Base-by-base conservation (phyloP, 306 rosid genomes). In the Begonia peltatifolia region DNA sequence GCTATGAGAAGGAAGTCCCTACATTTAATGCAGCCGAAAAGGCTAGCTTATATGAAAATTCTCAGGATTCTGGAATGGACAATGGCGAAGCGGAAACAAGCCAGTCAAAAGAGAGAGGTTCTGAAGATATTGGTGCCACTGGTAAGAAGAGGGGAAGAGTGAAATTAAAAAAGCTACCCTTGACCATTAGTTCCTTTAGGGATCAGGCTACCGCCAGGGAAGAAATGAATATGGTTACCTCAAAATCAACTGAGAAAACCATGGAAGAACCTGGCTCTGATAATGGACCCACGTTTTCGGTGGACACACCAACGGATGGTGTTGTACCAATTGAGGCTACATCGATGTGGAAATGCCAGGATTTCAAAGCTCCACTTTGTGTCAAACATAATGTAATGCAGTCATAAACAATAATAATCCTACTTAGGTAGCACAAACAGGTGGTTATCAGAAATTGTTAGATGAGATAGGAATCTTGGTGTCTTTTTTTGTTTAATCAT, bases 61-160 rank as follows among this genome's bases (percentile, higher is more conserved):
- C 69, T 59, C 63, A 68, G 55, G 75, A 53, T 60, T 61, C 66
- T 52, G 78, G 73, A 59, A 66, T 68, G 59, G 74, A 67, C 47
- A 66, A 74, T 53, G 74, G 62, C 42, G 94, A 80, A 76, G 84
- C 79, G 42, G 97, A 78, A 68, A 79, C 84, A 14, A 77, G 84
- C 73, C 84, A 68, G 42, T 52, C 69, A 36, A 82, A 74, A 55
- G 83, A 73, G 59, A 82, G 68, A 76, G 62, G 10, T 55, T 63
- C 44, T 23, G 96, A 77, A 16, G 87, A 77, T 52, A 23, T 53
- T 54, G 70, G 70, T 63, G 55, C 78, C 52, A 62, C 67, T 53
- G 87, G 84, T 46, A 87, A 77, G 74, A 87, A 76, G 73, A 87
- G 84, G 71, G 96, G 96, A 63, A 79, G 92, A 68, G 82, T 74